phyloP scores from a whole-genome alignment of 1,139 yeast species.

The Taphrina flavorubra region DNA sequence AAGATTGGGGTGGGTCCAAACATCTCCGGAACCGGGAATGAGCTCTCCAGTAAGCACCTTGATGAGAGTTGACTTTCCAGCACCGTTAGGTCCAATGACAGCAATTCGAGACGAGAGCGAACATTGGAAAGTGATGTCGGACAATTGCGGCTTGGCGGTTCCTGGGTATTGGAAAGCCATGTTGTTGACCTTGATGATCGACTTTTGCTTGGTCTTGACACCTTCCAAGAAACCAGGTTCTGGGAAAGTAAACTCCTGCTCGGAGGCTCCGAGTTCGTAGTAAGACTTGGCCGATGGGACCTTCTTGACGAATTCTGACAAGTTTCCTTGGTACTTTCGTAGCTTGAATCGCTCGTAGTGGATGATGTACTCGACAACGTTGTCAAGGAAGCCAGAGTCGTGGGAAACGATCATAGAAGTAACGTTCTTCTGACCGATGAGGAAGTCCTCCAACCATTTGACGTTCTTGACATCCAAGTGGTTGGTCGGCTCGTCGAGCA shows the following conservation, averaged over 20 bases:
- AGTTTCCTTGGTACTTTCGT: constrained; percentile 93
- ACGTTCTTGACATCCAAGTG: constrained; percentile 99
- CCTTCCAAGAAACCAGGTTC: constrained; percentile 97
- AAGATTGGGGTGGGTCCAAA: constrained; percentile 98
- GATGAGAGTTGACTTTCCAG: constrained; percentile 97
- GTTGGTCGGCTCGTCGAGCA: constrained; percentile 99
- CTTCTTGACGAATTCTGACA: constrained; percentile 86
- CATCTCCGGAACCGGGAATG: constrained; percentile 97
- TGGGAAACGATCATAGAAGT: constrained; percentile 96
- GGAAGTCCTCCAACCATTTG: constrained; percentile 99
- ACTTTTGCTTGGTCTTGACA: constrained; percentile 90
- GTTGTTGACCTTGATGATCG: constrained; percentile 87
- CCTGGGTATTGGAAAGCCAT: constrained; percentile 93
- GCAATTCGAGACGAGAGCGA: constrained; percentile 98
- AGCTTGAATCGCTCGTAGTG: constrained; percentile 95
- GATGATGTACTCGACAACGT: constrained; percentile 93
- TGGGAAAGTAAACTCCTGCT: constrained; percentile 97
- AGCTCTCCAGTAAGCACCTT: constrained; percentile 96
- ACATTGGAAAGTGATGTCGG: constrained; percentile 80
- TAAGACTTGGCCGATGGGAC: constrained; percentile 97
- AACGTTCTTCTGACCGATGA: constrained; percentile 72
- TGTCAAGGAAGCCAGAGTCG: constrained; percentile 95
- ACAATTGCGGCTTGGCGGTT: constrained; percentile 79
- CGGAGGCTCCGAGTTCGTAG: constrained; percentile 91
- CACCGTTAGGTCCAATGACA: constrained; percentile 99